Conservation (phyloP, 164 flowering plant genomes). For the Umbilicus rupestris region DNA sequence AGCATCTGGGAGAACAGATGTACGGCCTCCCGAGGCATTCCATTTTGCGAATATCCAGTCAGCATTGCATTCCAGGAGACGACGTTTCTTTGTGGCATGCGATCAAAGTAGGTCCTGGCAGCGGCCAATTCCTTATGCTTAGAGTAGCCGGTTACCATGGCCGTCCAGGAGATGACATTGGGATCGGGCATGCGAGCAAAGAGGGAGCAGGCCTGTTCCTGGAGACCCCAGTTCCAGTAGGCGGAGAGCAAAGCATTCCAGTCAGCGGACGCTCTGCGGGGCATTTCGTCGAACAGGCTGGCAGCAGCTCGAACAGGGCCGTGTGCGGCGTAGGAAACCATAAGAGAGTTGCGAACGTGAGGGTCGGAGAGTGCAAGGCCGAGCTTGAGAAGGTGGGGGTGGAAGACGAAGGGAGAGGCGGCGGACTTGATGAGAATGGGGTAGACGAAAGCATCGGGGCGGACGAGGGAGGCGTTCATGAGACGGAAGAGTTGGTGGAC, state of each 20-base stretch:
- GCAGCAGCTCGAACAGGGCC: slow-evolving; percentile 32
- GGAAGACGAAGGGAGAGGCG: slow-evolving; percentile 20
- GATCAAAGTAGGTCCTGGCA: slow-evolving; percentile 44
- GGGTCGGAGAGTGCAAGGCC: slow-evolving; percentile 23
- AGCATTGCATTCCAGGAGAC: slow-evolving; percentile 86
- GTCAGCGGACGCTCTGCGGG: slow-evolving; percentile 34
- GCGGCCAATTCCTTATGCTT: slow-evolving; percentile 34
- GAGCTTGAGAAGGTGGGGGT: slow-evolving; percentile 28
- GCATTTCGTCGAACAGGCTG: slow-evolving; percentile 56
- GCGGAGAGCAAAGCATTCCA: slow-evolving; percentile 70
- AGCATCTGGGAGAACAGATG: slow-evolving; percentile 48
- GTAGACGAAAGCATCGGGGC: slow-evolving; percentile 22
- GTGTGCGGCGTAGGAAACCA: slow-evolving; percentile 35
- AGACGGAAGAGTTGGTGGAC: slow-evolving; percentile 22
- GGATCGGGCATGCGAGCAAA: slow-evolving; percentile 49
- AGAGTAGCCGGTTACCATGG: slow-evolving; percentile 63
- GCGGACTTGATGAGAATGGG: slow-evolving; percentile 27
- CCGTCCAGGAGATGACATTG: slow-evolving; percentile 71
- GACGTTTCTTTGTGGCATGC: slow-evolving; percentile 54
- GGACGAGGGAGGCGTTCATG: slow-evolving; percentile 15
- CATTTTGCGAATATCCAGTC: slow-evolving; percentile 60
- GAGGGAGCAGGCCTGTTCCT: slow-evolving; percentile 29
- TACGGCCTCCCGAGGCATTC: slow-evolving; percentile 36
- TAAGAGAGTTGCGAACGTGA: slow-evolving; percentile 37
- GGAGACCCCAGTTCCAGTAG: slow-evolving; percentile 51